Evolutionary conservation across 257 asterid genomes (phyloP), one percentile per base, ranked within the genome.

Genomic region (Coffea eugenioides): DNA sequence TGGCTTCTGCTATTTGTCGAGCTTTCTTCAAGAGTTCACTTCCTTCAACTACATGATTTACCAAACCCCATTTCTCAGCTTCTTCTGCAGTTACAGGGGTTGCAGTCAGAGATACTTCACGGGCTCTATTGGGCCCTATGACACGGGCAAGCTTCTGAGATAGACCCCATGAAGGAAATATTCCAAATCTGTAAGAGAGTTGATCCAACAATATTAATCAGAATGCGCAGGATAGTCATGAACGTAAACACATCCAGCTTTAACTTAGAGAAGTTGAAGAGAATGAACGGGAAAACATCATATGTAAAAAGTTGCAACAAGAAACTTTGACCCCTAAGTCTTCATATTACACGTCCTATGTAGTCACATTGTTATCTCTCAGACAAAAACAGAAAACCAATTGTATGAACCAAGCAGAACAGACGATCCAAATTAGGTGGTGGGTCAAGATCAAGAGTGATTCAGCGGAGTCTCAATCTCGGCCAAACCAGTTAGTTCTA

Each of bases 81-180:
- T 95, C 96, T 78, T 93, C 97, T 5, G 97, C 97, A 39, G 88
- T 90, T 74, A 95, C 75, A 39, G 98, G 97, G 3, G 69, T 78
- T 56, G 99, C 94, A 2, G 93, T 59, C 76, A 95, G 78, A 62
- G 98, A 93, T 54, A 78, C 96, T 87, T 95, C 97, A 43, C 97
- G 97, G 57, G 99, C 97, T 81, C 97, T 87, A 79, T 80, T 84
- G 15, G 94, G 97, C 39, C 99, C 99, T 67, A 93, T 93, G 80
- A 90, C 79, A 31, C 98, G 97, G 23, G 96, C 83, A 77, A 95
- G 97, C 91, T 95, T 95, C 90, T 95, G 99, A 71, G 99, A 95
- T 54, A 95, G 85, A 65, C 99, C 99, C 99, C 98, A 95, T 0
- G 99, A 95, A 71, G 99, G 98, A 87, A 95, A 95, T 89, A 95